Evolutionary conservation across 805 yeast species (phyloP).

Genomic region (Monosporozyma unispora): DNA sequence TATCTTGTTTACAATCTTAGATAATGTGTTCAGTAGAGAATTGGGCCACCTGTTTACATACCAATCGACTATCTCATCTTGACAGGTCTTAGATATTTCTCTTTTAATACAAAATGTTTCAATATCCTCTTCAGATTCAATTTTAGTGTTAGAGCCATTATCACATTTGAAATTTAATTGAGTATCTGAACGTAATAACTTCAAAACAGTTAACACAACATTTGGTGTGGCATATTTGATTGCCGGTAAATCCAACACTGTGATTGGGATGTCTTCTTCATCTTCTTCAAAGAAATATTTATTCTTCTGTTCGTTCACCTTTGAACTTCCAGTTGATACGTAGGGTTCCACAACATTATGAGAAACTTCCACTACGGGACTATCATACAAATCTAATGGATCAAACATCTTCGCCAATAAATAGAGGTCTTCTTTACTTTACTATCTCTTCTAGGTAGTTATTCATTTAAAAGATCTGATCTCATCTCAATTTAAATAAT

Average conservation of each 20-base stretch:
- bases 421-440: conserved; percentile 33
- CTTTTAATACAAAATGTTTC: conserved; percentile 30
- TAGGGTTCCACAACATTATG: neutral
- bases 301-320: neutral
- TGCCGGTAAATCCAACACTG: conserved; percentile 52
- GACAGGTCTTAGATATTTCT: conserved; percentile 21
- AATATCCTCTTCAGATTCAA: conserved; percentile 1
- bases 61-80: conserved; percentile 37
- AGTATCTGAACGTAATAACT: conserved; percentile 40
- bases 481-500: neutral
- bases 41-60: conserved; percentile 29
- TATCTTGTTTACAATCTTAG: conserved; percentile 24
- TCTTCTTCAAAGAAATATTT: conserved; percentile 12
- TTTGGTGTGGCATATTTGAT: conserved; percentile 37
- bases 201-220: conserved; percentile 38
- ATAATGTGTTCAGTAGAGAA: conserved; percentile 20
- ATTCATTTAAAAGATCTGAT: neutral
- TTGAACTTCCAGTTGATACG: neutral
- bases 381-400: conserved; percentile 30
- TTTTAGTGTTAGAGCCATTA: neutral
- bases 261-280: conserved; percentile 32
- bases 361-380: neutral
- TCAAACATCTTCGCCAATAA: too few species aligned
- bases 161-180: conserved; percentile 40
- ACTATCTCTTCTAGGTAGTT: conserved; percentile 38